phyloP scores from a whole-genome alignment of 2,329 filamentous ascomycete genomes.

The Ceratocystis cubensis region DNA sequence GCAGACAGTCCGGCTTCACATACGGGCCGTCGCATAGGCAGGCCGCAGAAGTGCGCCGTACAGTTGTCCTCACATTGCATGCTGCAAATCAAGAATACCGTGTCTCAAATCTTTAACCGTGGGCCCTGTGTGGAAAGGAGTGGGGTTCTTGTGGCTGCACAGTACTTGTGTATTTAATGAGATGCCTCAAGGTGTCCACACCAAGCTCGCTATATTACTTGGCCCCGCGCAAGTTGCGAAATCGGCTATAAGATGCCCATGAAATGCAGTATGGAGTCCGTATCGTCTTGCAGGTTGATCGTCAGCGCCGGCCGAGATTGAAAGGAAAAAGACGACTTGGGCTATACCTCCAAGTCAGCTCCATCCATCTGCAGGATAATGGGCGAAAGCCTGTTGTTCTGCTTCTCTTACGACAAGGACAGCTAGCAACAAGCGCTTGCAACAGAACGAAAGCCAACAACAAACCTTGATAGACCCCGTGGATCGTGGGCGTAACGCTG shows the following conservation, averaged over 20 bases:
- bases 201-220: background rate
- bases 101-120: background rate
- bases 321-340: background rate
- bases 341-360: too few relatives aligned
- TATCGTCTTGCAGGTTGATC: background rate
- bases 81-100: background rate
- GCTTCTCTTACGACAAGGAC: too few relatives aligned
- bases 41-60: background rate
- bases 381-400: too few relatives aligned
- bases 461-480: background rate
- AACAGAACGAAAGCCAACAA: background rate
- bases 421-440: background rate
- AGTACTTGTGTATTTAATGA: background rate
- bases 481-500: background rate
- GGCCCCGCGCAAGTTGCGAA: too few relatives aligned
- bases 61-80: constrained; percentile 8
- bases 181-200: background rate
- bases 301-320: background rate
- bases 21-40: background rate
- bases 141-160: background rate
- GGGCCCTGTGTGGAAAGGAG: too few relatives aligned
- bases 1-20: background rate
- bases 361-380: background rate
- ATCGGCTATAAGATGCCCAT: background rate
- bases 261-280: background rate